phyloP scores from a whole-genome alignment of 1,139 yeast genomes.

The Taphrina wiesneri region DNA sequence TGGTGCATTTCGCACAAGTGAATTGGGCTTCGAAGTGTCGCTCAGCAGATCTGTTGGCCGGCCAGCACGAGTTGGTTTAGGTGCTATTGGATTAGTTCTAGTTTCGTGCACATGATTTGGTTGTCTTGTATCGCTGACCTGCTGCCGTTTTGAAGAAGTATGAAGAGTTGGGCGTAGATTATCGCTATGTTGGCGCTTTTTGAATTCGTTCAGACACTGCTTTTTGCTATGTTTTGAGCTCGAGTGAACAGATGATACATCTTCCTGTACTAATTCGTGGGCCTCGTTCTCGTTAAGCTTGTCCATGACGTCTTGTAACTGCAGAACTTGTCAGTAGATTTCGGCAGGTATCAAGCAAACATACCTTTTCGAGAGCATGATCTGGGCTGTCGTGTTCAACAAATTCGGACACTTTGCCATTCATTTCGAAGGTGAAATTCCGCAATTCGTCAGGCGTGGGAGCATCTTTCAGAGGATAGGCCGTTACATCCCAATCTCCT shows the following conservation, averaged over 20 bases:
- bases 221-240: background rate
- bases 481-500: conserved; percentile 32
- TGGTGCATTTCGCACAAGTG: conserved; percentile 6
- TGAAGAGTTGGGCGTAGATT: background rate
- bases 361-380: conserved; percentile 40
- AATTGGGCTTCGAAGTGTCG: background rate
- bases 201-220: background rate
- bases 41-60: conserved; percentile 13
- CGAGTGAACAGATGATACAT: background rate
- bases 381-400: conserved; percentile 35
- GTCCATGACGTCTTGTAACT: conserved; percentile 26
- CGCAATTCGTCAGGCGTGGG: conserved; percentile 45
- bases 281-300: conserved; percentile 14
- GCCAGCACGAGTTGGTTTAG: conserved; percentile 2
- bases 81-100: background rate
- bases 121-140: background rate
- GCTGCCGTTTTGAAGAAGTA: background rate
- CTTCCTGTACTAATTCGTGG: background rate
- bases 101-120: background rate
- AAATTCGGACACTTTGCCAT: conserved; percentile 41
- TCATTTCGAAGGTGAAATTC: conserved; percentile 43
- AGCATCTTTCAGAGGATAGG: conserved; percentile 44
- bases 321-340: background rate
- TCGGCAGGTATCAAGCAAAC: background rate
- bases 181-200: conserved; percentile 9